phyloP scores from a whole-genome alignment of 306 rosid genomes.

The Fragaria vesca region DNA sequence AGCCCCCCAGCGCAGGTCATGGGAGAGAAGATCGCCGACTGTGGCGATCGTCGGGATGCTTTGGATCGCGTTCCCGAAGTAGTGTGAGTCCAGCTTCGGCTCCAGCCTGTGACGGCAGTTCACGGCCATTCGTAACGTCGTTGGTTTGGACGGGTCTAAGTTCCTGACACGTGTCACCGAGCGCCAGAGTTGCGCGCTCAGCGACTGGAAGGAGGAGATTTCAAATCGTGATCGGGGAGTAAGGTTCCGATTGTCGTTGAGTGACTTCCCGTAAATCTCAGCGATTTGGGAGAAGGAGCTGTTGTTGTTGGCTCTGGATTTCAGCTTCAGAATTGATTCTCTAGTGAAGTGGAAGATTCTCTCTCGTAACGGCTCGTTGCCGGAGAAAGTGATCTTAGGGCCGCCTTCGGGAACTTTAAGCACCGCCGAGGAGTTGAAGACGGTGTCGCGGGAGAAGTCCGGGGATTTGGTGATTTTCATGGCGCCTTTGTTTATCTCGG shows the following conservation, averaged over 20 bases:
- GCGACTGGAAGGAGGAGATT: constrained; percentile 84
- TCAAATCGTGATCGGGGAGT: constrained; percentile 23
- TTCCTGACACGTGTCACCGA: constrained; percentile 79
- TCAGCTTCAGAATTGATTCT: constrained; percentile 44
- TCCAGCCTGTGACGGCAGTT: constrained; percentile 76
- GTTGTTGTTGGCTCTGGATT: constrained; percentile 34
- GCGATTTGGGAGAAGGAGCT: constrained; percentile 35
- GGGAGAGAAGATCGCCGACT: constrained; percentile 45
- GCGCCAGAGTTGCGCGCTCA: constrained; percentile 82
- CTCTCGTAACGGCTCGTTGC: constrained; percentile 54
- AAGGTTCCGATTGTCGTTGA: constrained; percentile 50
- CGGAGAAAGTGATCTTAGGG: constrained; percentile 53
- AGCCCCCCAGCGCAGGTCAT: constrained; percentile 60
- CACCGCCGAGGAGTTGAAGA: constrained; percentile 61
- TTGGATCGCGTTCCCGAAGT: constrained; percentile 91
- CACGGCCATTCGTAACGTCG: constrained; percentile 93
- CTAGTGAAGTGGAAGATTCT: constrained; percentile 64
- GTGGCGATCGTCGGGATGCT: constrained; percentile 75
- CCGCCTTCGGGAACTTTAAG: constrained; percentile 61
- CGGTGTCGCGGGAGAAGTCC: constrained; percentile 49
- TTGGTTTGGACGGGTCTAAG: constrained; percentile 39
- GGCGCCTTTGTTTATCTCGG: constrained; percentile 49
- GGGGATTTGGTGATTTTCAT: constrained; percentile 47
- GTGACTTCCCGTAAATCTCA: constrained; percentile 40
- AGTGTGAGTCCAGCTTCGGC: constrained; percentile 64